Base-by-base conservation (phyloP, 768 basidiomycete species). In the Tricholoma terreum region DNA sequence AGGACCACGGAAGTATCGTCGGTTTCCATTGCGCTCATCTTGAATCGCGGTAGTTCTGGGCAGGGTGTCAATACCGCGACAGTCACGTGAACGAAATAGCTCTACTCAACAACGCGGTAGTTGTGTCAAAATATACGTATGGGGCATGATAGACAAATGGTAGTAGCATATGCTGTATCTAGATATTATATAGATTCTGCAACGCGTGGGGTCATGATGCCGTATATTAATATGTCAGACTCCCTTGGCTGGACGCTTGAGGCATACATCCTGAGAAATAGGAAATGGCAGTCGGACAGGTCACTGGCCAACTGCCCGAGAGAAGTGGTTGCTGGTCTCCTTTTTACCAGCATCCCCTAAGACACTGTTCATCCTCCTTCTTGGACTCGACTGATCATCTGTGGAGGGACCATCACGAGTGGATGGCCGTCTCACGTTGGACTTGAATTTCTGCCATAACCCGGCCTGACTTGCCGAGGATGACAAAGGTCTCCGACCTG, bases 1-100 rank as follows among this genome's bases (percentile, higher is more conserved):
- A 91, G 75, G 21, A 92, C 87, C 24, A 92, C 87, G 19, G 89
- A 82, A 27, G 83, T 74, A 58, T 89, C 90, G 64, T 90, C 89
- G 35, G 86, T 86, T 55, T 91, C 89, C 90, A 90, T 91, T 35
- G 85, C 80, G 68, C 72, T 81, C 76, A 77, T 79, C 50, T 61
- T 68, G 50, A 34, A 31, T 38, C 24, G 45, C 50, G 50, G 15
- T 42, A 27, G 24, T 6, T 27, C 24, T n/a, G 15, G n/a, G 7
- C 27, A 50, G 15, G n/a, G n/a, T n/a, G n/a, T 6, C n/a, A n/a
- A 42, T 42, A 27, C 15, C 51, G 35, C 24, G 21, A 17, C 9
- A 11, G 35, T 40, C 52, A 53, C 52, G 38, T 53, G 52, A 38
- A 24, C 11, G 10, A 22, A 17, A 10, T 46, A n/a, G n/a, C n/a